A percentile compares a stretch with the other conserved stretches of the same genome.
Conservation (phyloP, 345 rosid genomes). For the Populus deltoides region DNA sequence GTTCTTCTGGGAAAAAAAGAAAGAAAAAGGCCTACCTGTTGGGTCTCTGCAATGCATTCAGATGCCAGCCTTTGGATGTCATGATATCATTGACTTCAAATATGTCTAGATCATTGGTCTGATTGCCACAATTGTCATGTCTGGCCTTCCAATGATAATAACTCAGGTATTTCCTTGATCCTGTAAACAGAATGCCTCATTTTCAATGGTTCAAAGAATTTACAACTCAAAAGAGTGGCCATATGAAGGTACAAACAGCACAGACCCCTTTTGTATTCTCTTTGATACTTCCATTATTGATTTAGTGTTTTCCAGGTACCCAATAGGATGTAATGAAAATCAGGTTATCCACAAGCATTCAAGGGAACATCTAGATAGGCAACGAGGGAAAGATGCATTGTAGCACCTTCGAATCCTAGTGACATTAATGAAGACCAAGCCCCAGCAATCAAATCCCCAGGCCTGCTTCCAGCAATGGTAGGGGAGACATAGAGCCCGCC, state of each 20-base stretch:
- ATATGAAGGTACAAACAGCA: slow-evolving; percentile 8
- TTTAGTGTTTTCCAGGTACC: slow-evolving; percentile 69
- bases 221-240: background rate
- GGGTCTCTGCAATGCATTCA: slow-evolving; percentile 91
- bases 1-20: background rate
- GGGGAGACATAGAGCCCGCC: slow-evolving; percentile 94
- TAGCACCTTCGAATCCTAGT: slow-evolving; percentile 68
- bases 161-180: slow-evolving; percentile 62
- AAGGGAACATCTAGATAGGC: slow-evolving; percentile 11
- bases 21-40: slow-evolving; percentile 50
- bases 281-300: slow-evolving; percentile 78
- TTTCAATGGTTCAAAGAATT: background rate
- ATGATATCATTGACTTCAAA: slow-evolving; percentile 88
- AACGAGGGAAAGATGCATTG: slow-evolving; percentile 12
- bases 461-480: slow-evolving; percentile 92
- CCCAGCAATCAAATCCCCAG: slow-evolving; percentile 83
- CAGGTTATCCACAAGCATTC: slow-evolving; percentile 17
- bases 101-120: slow-evolving; percentile 71
- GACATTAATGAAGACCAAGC: slow-evolving; percentile 98
- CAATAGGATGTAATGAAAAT: slow-evolving; percentile 32
- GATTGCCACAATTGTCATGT: slow-evolving; percentile 84
- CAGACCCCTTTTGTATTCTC: slow-evolving; percentile 67
- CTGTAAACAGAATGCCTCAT: slow-evolving; percentile 34
- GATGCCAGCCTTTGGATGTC: slow-evolving; percentile 93
- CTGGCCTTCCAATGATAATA: slow-evolving; percentile 80